Conservation (phyloP, 129 eudicot genomes). For the Pseudognaphalium luteoalbum region DNA sequence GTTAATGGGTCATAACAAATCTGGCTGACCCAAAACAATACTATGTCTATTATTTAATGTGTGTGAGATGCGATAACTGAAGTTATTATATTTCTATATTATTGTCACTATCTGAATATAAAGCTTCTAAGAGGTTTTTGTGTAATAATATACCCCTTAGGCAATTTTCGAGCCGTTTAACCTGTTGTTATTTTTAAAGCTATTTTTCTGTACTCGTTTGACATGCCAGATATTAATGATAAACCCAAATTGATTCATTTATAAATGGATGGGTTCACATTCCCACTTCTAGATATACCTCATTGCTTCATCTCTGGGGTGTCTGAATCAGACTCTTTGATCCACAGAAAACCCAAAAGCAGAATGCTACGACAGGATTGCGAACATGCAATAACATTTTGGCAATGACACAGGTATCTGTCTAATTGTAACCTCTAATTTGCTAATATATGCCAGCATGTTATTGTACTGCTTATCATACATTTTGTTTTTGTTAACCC, state of each 20-base stretch:
- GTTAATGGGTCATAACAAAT: background rate
- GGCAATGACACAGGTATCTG: conserved; percentile 74
- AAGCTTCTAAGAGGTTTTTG: background rate
- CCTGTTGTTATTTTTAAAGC: background rate
- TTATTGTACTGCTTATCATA: conserved; percentile 10
- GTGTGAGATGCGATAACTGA: too few species aligned
- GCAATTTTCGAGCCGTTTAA: background rate
- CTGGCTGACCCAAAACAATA: too few species aligned
- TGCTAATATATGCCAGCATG: conserved; percentile 4
- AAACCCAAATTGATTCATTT: background rate
- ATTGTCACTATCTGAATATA: background rate
- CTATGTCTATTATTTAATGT: background rate
- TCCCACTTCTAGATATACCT: background rate
- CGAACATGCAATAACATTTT: conserved; percentile 86
- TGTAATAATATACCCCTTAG: background rate
- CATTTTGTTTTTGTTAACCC: conserved; percentile 24
- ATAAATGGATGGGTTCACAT: background rate
- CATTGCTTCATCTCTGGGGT: background rate
- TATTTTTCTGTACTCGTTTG: background rate
- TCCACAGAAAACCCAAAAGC: conserved; percentile 74
- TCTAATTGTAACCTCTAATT: background rate
- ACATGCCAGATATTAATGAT: background rate
- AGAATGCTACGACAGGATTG: conserved; percentile 73
- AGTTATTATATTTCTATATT: too few species aligned
- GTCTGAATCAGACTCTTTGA: conserved; percentile 3